Evolutionary conservation across 1,139 yeast species (phyloP).

Genomic region (Geotrichum cucujoidarum): DNA sequence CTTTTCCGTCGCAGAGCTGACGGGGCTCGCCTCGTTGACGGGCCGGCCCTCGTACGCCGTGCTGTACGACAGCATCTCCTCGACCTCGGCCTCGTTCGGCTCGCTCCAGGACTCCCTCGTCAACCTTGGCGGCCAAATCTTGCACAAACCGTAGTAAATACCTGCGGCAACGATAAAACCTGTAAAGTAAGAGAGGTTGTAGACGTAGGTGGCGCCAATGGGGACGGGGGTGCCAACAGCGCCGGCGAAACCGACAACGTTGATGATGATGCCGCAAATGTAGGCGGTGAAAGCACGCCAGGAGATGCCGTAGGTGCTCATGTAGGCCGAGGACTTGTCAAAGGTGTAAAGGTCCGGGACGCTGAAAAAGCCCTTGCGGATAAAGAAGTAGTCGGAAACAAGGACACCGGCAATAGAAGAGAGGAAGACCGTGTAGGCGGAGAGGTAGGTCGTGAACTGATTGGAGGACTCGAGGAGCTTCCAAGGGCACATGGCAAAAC

Average conservation of each 20-base stretch:
- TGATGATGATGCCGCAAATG: slow-evolving; percentile 54
- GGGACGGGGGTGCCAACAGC: slow-evolving; percentile 70
- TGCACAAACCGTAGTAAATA: slow-evolving; percentile 48
- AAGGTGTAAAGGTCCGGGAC: slow-evolving; percentile 59
- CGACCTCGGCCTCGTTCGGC: slow-evolving; percentile 50
- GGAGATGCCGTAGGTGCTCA: slow-evolving; percentile 60
- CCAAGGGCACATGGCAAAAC: slow-evolving; percentile 85
- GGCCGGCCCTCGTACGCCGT: neutral
- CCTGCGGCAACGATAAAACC: slow-evolving; percentile 60
- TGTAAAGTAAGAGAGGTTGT: slow-evolving; percentile 65
- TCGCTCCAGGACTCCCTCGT: slow-evolving; percentile 58
- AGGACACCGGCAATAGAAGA: slow-evolving; percentile 84
- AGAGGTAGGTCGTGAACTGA: slow-evolving; percentile 75
- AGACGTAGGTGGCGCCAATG: slow-evolving; percentile 68
- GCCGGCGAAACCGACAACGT: slow-evolving; percentile 84
- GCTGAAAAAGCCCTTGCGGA: slow-evolving; percentile 61
- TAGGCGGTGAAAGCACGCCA: slow-evolving; percentile 54
- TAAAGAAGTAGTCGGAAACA: slow-evolving; percentile 67
- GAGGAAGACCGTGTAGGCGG: slow-evolving; percentile 82
- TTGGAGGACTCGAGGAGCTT: slow-evolving; percentile 67
- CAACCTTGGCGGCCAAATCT: slow-evolving; percentile 58
- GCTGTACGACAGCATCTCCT: slow-evolving; percentile 17
- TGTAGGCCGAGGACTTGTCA: slow-evolving; percentile 48
- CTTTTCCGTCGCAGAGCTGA: no score
- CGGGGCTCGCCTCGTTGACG: no score